A percentile compares a stretch with the other conserved stretches of the same genome.
These are phyloP conservation scores for Echium plantagineum DNA, from an alignment of 257 asterid genomes.

Conservation along the genomic window DNA sequence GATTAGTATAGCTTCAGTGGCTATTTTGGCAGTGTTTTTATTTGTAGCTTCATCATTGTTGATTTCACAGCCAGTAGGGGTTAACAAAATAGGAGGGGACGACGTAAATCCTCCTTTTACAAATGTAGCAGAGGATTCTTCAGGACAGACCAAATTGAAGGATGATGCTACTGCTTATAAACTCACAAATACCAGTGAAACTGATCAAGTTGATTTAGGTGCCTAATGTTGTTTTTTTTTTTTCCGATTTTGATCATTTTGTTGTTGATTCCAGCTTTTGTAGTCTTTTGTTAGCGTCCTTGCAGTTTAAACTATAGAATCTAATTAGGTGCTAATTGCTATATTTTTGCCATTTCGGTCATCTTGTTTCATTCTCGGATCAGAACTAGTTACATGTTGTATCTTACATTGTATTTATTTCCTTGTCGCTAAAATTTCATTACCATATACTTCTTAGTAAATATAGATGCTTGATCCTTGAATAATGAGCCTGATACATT, in stretches of 20 bases:
- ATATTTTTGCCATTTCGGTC: no score
- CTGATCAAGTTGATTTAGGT: constrained; percentile 39
- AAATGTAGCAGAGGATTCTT: background rate
- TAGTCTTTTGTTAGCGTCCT: no score
- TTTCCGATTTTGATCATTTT: background rate
- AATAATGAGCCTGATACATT: background rate
- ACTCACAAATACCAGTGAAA: constrained; percentile 15
- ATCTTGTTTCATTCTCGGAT: no score
- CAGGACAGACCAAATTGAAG: constrained; percentile 13
- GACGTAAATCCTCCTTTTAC: background rate
- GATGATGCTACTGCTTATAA: constrained; percentile 23
- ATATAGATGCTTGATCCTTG: background rate
- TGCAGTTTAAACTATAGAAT: no score
- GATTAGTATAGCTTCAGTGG: constrained; percentile 46
- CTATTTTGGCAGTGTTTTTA: constrained; percentile 59
- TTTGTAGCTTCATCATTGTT: constrained; percentile 60
- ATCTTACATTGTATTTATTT: background rate
- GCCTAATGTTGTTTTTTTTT: background rate
- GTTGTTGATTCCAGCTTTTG: no score
- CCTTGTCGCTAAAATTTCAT: background rate
- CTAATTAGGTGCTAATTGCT: background rate
- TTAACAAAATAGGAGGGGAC: background rate
- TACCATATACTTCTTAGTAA: background rate
- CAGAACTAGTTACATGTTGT: background rate
- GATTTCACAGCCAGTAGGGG: constrained; percentile 51